Evolutionary conservation across 2,329 filamentous ascomycete genomes (phyloP).

Genomic region (Colletotrichum sidae): DNA sequence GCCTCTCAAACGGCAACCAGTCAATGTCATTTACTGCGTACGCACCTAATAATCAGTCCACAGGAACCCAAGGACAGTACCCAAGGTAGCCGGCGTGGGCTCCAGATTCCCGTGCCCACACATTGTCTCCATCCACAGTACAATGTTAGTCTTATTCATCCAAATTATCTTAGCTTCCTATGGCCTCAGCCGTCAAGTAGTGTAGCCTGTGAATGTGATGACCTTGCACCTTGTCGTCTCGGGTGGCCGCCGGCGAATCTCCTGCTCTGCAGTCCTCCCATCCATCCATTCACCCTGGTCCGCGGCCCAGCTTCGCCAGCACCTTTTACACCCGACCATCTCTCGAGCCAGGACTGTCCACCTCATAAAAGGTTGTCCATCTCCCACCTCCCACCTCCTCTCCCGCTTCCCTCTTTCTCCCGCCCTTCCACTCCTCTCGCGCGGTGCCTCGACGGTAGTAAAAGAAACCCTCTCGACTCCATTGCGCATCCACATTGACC

Average conservation of each 20-base stretch:
- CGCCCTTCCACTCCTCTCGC: conserved; percentile 33
- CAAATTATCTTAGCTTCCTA: conserved; percentile 25
- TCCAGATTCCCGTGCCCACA: conserved; percentile 23
- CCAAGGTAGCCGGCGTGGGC: background rate
- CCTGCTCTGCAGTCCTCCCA: conserved; percentile 6
- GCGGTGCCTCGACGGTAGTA: conserved; percentile 37
- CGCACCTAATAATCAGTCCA: too few species aligned
- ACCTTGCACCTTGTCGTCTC: background rate
- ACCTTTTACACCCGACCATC: background rate
- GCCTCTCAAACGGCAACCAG: too few species aligned
- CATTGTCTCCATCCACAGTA: conserved; percentile 25
- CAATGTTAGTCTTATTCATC: conserved; percentile 22
- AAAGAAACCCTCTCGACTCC: conserved; percentile 37
- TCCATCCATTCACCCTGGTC: conserved; percentile 24
- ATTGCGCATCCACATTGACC: conserved; percentile 33
- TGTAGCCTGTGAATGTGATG: background rate
- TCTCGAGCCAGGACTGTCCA: conserved; percentile 5
- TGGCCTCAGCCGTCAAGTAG: conserved; percentile 11
- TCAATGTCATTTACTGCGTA: too few species aligned
- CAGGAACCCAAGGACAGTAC: background rate
- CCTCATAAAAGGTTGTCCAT: conserved; percentile 36
- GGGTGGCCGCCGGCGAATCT: conserved; percentile 26
- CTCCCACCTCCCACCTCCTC: conserved; percentile 29
- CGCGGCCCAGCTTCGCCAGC: conserved; percentile 33
- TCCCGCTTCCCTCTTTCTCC: background rate